Evolutionary conservation across 139 green algal species (phyloP).

Genomic region (Chlorella sp.): DNA sequence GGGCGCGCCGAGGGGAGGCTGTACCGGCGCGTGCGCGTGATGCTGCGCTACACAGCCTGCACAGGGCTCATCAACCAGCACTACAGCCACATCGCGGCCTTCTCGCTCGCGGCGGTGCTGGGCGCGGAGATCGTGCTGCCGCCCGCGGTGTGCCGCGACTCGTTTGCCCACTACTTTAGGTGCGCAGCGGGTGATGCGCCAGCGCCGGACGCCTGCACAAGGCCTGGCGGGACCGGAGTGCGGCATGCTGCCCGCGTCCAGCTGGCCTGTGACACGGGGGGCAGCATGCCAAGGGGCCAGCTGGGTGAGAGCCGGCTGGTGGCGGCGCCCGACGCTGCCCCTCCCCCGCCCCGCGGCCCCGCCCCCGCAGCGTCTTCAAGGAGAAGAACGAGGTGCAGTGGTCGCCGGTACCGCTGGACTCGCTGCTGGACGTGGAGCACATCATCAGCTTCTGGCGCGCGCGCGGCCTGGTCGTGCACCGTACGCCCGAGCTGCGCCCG

Average conservation of each 20-base stretch:
- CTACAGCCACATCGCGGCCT: conserved; percentile 69
- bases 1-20: conserved; percentile 47
- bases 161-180: conserved; percentile 68
- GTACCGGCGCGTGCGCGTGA: conserved; percentile 51
- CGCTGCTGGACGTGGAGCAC: conserved; percentile 59
- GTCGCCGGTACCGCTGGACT: conserved; percentile 47
- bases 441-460: conserved; percentile 41
- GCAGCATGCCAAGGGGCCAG: too few species aligned
- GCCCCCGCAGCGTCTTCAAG: conserved; percentile 33
- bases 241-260: too few species aligned
- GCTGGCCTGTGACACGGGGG: too few species aligned
- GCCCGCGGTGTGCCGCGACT: conserved; percentile 61
- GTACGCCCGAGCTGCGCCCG: conserved; percentile 36
- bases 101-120: conserved; percentile 57
- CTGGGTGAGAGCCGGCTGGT: too few species aligned
- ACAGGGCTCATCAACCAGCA: conserved; percentile 79
- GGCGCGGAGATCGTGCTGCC: conserved; percentile 63
- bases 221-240: too few species aligned
- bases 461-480: conserved; percentile 42
- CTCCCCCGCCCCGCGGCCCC: too few species aligned
- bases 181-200: conserved; percentile 8
- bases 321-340: too few species aligned
- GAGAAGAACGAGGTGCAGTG: conserved; percentile 70
- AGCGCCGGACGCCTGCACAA: too few species aligned
- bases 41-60: conserved; percentile 73